Evolutionary conservation across 306 rosid species (phyloP).

Genomic region (Alnus rubra): DNA sequence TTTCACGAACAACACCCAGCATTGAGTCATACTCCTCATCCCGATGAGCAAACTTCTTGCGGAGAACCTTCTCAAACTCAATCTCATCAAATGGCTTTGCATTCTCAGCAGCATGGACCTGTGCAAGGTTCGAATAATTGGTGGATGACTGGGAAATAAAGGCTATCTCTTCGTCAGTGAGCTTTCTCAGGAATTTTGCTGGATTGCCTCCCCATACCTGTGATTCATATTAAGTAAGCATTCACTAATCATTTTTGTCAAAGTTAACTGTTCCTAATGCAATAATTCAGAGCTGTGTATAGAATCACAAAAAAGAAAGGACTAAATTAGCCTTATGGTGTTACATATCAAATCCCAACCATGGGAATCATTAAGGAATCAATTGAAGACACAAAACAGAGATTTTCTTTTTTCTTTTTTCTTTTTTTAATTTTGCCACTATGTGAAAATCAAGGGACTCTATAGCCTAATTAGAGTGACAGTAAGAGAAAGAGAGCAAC

Average conservation of each 20-base stretch:
- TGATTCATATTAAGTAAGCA: conserved; percentile 7
- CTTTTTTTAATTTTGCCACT: no score
- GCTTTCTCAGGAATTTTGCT: conserved; percentile 89
- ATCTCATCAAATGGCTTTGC: conserved; percentile 72
- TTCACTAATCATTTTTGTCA: not conserved
- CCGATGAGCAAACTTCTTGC: conserved; percentile 79
- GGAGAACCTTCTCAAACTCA: conserved; percentile 80
- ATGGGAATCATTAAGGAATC: not conserved
- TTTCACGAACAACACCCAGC: conserved; percentile 84
- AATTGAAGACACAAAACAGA: not conserved
- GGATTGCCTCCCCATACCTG: conserved; percentile 99
- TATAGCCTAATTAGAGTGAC: not conserved
- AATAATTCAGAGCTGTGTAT: not conserved
- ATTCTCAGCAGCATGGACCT: conserved; percentile 94
- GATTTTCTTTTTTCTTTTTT: not conserved
- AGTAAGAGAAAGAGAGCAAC: not conserved
- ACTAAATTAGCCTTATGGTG: not conserved
- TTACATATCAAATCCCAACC: not conserved
- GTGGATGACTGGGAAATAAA: conserved; percentile 81
- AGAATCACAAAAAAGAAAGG: not conserved
- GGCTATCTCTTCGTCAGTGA: conserved; percentile 78
- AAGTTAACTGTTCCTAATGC: not conserved
- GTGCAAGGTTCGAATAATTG: conserved; percentile 83
- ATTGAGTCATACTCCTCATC: conserved; percentile 89
- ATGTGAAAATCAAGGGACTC: not conserved